Base-by-base conservation (phyloP, 805 yeast species). In the Danielia oregonensis region DNA sequence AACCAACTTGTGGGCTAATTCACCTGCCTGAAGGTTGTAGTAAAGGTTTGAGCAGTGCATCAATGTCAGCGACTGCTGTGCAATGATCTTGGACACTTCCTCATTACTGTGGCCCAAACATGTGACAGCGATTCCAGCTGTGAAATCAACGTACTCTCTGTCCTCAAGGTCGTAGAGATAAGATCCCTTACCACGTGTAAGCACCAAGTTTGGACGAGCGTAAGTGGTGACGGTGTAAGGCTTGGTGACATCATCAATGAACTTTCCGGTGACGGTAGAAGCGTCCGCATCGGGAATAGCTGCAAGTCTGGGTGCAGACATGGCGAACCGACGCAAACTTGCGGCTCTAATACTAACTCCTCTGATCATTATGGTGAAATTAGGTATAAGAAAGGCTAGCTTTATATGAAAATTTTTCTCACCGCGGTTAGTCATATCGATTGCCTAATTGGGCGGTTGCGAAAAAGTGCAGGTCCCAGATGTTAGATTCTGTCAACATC, bases 101-200 rank as follows among this genome's bases (percentile, higher is more conserved):
- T 79, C 78, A 49, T 93, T 74, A 17, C 88, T 68, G 55, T 93
- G 97, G 2, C 98, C 98, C 43, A 93, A 67, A 1, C 86, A 82
- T n/a, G 96, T 91, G 11, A 93, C 98, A 1, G 98, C 97, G 47
- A 93, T 91, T 34, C 98, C 98, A 2, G 97, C 88, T 1, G 91
- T 81, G 61, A 93, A 91, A 56, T 93, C 98, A 32, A 93, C 71
- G 53, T 82, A 93, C 55, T 82, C 73, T 25, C 77, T 71, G 40
- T 83, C 82, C 49, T 86, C 87, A 31, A 82, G 61, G 58, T 93
- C 98, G 69, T 80, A 88, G 35, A 93, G 57, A 35, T 69, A 68
- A n/a, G 88, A 76, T 13, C 95, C 96, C 48, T 78, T 61, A 23
- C 96, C 98, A 40, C 80, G 82, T 31, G 82, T 78, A 37, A 91